A percentile compares a stretch with the other conserved stretches of the same genome.
These are phyloP conservation scores for Mycogone perniciosa DNA, from an alignment of 2,329 filamentous ascomycete genomes.

Conservation along the genomic window DNA sequence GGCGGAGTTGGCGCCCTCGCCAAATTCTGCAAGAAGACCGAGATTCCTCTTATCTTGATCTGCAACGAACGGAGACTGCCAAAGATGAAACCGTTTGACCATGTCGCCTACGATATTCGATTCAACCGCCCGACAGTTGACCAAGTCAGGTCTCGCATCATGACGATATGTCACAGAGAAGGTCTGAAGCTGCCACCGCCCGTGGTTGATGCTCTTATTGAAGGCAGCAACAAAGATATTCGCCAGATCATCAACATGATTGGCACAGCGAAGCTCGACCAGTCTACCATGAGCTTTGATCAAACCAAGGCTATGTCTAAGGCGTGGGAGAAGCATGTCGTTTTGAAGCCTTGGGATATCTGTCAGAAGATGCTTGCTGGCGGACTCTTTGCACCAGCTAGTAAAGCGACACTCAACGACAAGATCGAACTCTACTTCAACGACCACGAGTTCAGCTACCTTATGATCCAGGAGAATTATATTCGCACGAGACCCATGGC, in stretches of 20 bases:
- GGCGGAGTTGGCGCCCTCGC: constrained; percentile 92
- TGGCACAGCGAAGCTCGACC: constrained; percentile 84
- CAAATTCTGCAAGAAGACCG: constrained; percentile 90
- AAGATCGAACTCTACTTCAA: constrained; percentile 99
- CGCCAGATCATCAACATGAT: constrained; percentile 99
- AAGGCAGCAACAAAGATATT: constrained; percentile 93
- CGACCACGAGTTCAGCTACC: constrained; percentile 92
- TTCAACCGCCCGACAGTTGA: constrained; percentile 88
- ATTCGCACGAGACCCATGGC: constrained; percentile 71
- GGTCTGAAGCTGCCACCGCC: constrained; percentile 75
- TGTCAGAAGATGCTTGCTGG: constrained; percentile 85
- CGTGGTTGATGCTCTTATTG: constrained; percentile 88
- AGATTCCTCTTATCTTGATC: constrained; percentile 91
- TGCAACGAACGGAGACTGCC: constrained; percentile 90
- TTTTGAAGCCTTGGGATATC: constrained; percentile 98
- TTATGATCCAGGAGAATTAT: constrained; percentile 99
- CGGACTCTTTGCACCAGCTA: constrained; percentile 76
- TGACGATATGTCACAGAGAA: constrained; percentile 91
- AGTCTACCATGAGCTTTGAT: constrained; percentile 71
- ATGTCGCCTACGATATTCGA: constrained; percentile 72
- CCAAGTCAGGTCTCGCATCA: constrained; percentile 84
- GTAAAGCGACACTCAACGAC: constrained; percentile 85
- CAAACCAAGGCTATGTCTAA: constrained; percentile 92
- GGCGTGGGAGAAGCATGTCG: constrained; percentile 95
- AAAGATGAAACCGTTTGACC: constrained; percentile 98